phyloP scores from a whole-genome alignment of 139 green algal genomes.

The Gonium pectorale region DNA sequence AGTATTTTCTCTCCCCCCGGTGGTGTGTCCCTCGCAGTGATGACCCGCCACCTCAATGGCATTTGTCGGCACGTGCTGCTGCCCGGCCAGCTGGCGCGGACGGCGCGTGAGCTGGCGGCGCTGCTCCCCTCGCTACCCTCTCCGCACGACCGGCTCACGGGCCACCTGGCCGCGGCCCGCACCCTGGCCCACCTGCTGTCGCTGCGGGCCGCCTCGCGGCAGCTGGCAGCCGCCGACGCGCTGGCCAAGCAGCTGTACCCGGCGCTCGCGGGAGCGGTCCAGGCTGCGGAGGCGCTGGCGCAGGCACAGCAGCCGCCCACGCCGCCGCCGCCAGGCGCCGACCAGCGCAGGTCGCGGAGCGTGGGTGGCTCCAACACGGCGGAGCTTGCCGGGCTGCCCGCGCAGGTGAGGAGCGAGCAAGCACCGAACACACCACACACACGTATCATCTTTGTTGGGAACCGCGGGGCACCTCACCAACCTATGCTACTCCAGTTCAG shows the following conservation, averaged over 20 bases:
- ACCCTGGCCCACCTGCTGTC: slow-evolving; percentile 1
- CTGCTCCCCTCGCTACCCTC: slow-evolving; percentile 10
- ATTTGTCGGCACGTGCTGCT: slow-evolving; percentile 39
- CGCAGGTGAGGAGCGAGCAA: slow-evolving; percentile 19
- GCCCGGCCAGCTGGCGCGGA: slow-evolving; percentile 13
- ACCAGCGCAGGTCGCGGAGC: not conserved
- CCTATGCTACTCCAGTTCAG: too few relatives aligned
- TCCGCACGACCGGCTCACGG: not conserved
- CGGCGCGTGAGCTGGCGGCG: not conserved
- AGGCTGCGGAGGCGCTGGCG: not conserved
- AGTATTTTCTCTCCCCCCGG: too few relatives aligned
- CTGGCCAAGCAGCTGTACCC: slow-evolving; percentile 28
- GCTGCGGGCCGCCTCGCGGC: not conserved
- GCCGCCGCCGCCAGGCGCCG: not conserved
- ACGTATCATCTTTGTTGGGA: too few relatives aligned
- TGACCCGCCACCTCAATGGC: slow-evolving; percentile 33
- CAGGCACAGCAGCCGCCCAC: not conserved
- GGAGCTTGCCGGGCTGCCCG: not conserved
- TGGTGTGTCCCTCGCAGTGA: not conserved
- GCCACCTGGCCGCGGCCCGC: slow-evolving; percentile 2
- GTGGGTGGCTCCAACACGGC: not conserved
- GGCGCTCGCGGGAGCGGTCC: not conserved
- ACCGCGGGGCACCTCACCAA: too few relatives aligned
- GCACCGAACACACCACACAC: too few relatives aligned
- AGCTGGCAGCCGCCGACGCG: slow-evolving; percentile 8